A percentile compares a stretch with the other conserved stretches of the same genome.
These are phyloP conservation scores for Astrothelium macrocarpum DNA, from an alignment of 495 filamentous ascomycete species.

Conservation along the genomic window DNA sequence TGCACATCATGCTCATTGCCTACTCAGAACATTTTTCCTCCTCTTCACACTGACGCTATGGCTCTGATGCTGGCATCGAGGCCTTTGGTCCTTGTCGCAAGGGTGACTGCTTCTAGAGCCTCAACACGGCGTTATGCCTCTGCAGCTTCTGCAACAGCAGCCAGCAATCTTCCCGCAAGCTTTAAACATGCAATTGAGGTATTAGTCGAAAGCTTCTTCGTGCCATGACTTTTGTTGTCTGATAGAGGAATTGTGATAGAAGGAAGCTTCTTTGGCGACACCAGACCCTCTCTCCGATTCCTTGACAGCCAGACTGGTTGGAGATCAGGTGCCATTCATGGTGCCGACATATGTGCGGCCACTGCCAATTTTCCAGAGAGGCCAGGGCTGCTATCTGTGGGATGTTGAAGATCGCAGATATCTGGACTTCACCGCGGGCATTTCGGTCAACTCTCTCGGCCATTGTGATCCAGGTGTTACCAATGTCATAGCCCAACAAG, in stretches of 20 bases:
- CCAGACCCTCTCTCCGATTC: constrained; percentile 75
- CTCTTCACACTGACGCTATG: constrained; percentile 8
- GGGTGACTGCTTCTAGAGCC: constrained; percentile 7
- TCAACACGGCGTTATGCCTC: constrained; percentile 20
- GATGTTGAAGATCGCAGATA: constrained; percentile 84
- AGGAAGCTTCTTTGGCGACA: constrained; percentile 56
- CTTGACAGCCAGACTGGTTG: constrained; percentile 59
- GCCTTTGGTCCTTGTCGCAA: constrained; percentile 8
- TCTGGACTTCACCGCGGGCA: constrained; percentile 89
- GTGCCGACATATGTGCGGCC: constrained; percentile 90
- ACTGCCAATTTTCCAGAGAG: constrained; percentile 78
- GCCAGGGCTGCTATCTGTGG: constrained; percentile 76
- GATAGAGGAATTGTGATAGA: constrained; percentile 35
- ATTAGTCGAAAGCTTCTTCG: constrained; percentile 2
- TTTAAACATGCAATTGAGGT: constrained; percentile 31
- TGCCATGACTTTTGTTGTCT: neutral
- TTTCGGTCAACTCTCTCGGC: constrained; percentile 88
- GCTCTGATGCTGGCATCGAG: constrained; percentile 21
- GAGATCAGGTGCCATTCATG: constrained; percentile 72
- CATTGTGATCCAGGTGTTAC: constrained; percentile 70
- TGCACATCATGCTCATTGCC: too few relatives aligned
- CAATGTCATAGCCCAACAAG: constrained; percentile 64
- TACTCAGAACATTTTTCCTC: neutral
- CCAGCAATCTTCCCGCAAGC: constrained; percentile 29
- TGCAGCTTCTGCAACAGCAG: constrained; percentile 20